Percentiles rank a stretch among this genome's conserved stretches.
Evolutionary conservation across 306 rosid genomes (phyloP).

Genomic region (Acacia confusa): DNA sequence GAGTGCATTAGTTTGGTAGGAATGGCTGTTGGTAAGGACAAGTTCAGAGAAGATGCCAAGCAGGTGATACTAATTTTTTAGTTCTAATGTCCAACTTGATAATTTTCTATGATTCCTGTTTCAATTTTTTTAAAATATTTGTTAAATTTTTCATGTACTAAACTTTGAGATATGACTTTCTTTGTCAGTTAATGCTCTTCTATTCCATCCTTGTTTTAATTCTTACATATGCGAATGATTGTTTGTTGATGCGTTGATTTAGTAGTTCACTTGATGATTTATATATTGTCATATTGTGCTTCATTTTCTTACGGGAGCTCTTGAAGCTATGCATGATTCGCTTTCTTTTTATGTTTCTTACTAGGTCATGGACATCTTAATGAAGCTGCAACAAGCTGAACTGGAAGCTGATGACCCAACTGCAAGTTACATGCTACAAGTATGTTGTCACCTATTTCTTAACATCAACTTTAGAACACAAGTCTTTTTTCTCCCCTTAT

Average conservation of each 20-base stretch:
- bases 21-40: constrained; percentile 99
- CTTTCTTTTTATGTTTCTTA: constrained; percentile 22
- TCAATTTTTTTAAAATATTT: background rate
- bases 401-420: constrained; percentile 96
- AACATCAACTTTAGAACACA: constrained; percentile 11
- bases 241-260: constrained; percentile 6
- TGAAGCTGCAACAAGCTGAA: constrained; percentile 90
- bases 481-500: background rate
- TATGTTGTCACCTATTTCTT: constrained; percentile 36
- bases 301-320: background rate
- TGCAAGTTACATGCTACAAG: constrained; percentile 95
- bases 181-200: background rate
- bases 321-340: background rate
- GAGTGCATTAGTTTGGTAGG: constrained; percentile 99
- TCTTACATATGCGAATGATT: background rate
- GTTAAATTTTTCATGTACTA: constrained; percentile 8
- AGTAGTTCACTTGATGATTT: background rate
- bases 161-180: background rate
- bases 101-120: background rate
- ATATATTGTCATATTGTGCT: background rate
- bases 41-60: constrained; percentile 95
- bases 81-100: background rate
- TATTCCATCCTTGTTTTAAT: background rate
- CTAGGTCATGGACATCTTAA: constrained; percentile 95
- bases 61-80: constrained; percentile 54